A percentile compares a stretch with the other conserved stretches of the same genome.
phyloP scores from a whole-genome alignment of 2,329 filamentous ascomycete species.

The Nectriaceae sp. region DNA sequence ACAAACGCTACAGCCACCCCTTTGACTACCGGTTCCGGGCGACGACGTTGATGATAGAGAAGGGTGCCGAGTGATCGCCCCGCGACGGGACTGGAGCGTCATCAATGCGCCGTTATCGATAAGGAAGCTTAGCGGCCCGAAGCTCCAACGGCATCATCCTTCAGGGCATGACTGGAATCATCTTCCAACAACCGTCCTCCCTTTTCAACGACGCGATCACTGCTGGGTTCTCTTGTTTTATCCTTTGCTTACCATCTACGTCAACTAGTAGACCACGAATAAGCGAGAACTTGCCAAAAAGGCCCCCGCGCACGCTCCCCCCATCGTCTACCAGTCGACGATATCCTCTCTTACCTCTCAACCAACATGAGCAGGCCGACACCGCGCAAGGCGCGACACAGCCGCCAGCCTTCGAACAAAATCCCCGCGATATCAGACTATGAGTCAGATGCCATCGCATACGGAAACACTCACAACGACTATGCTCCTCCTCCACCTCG shows the following conservation, averaged over 20 bases:
- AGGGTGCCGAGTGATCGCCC: slow-evolving; percentile 17
- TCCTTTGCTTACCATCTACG: no score
- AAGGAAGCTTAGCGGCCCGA: slow-evolving; percentile 19
- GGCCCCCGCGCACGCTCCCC: no score
- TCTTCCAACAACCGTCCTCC: neutral
- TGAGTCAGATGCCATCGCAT: slow-evolving; percentile 62
- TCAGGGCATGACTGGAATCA: no score
- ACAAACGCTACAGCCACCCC: slow-evolving; percentile 1
- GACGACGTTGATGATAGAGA: slow-evolving; percentile 16
- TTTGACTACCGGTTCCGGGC: slow-evolving; percentile 4
- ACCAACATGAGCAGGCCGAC: slow-evolving; percentile 46
- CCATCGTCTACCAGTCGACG: neutral
- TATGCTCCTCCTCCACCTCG: slow-evolving; percentile 56
- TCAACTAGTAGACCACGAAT: no score
- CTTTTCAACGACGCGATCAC: neutral
- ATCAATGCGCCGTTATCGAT: slow-evolving; percentile 31
- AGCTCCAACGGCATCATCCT: slow-evolving; percentile 17
- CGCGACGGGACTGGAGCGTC: slow-evolving; percentile 20
- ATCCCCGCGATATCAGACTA: slow-evolving; percentile 57
- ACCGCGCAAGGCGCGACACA: slow-evolving; percentile 43
- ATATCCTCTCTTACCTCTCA: neutral
- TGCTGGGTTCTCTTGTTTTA: no score
- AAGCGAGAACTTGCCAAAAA: no score
- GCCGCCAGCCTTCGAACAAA: slow-evolving; percentile 42
- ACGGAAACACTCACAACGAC: slow-evolving; percentile 33